Percentiles rank a stretch among this genome's conserved stretches.
Evolutionary conservation across 768 basidiomycete species (phyloP).

Genomic region (Porpolomopsis calyptriformis): DNA sequence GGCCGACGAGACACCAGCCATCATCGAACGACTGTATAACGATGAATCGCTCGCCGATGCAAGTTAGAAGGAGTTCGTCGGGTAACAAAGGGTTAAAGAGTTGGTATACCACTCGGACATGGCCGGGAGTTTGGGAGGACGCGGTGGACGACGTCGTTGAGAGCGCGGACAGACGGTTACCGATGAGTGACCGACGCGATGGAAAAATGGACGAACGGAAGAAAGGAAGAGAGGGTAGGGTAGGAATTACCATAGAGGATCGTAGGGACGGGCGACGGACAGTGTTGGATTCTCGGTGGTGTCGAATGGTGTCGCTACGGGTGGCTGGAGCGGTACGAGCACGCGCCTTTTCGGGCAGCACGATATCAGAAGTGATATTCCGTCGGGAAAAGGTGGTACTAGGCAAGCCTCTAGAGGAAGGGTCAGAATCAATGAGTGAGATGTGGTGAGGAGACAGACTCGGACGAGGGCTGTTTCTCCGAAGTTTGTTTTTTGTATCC

Average conservation of each 20-base stretch:
- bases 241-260: constrained; percentile 26
- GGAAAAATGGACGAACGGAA: constrained; percentile 12
- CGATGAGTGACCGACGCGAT: constrained; percentile 17
- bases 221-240: constrained; percentile 10
- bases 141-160: constrained; percentile 29
- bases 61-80: constrained; percentile 53
- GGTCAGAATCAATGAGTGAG: background rate
- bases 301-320: constrained; percentile 33
- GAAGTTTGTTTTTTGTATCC: constrained; percentile 18
- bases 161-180: constrained; percentile 31
- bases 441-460: constrained; percentile 14
- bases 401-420: background rate
- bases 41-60: constrained; percentile 47
- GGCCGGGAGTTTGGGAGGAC: constrained; percentile 15
- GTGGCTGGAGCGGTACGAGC: constrained; percentile 23
- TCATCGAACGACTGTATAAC: constrained; percentile 64
- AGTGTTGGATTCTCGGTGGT: constrained; percentile 32
- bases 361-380: constrained; percentile 33
- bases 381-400: constrained; percentile 29
- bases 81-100: constrained; percentile 59
- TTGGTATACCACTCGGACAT: constrained; percentile 49
- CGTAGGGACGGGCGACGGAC: constrained; percentile 32
- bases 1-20: constrained; percentile 68
- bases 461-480: constrained; percentile 15
- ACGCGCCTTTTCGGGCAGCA: constrained; percentile 44